Evolutionary conservation across 2,329 filamentous ascomycete species (phyloP).

Genomic region (Proliferodiscus dingleyae): DNA sequence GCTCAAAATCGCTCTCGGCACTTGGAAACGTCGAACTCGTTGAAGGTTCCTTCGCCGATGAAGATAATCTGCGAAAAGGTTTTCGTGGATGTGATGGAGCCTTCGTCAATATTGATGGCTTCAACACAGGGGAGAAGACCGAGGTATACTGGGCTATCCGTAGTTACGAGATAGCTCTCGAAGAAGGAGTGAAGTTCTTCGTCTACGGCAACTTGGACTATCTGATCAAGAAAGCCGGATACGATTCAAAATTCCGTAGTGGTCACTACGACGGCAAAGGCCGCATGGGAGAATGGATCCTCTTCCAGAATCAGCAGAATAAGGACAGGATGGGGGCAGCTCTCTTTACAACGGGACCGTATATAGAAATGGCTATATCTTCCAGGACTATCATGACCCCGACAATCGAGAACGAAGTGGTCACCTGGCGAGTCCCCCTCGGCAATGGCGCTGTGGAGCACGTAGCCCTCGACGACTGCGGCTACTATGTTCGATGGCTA

Average conservation of each 20-base stretch:
- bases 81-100: constrained; percentile 44
- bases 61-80: constrained; percentile 39
- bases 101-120: constrained; percentile 51
- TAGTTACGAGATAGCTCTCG: constrained; percentile 38
- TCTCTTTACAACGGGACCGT: constrained; percentile 41
- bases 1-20: constrained; percentile 38
- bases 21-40: constrained; percentile 44
- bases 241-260: constrained; percentile 39
- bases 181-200: constrained; percentile 40
- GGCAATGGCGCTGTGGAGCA: constrained; percentile 38
- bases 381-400: constrained; percentile 37
- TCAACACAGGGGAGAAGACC: constrained; percentile 47
- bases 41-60: constrained; percentile 43
- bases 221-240: constrained; percentile 42
- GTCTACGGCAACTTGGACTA: constrained; percentile 48
- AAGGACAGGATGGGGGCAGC: constrained; percentile 32
- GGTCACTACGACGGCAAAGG: constrained; percentile 48
- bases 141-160: constrained; percentile 46
- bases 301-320: constrained; percentile 36
- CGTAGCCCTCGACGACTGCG: constrained; percentile 43
- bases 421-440: constrained; percentile 40
- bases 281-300: constrained; percentile 41
- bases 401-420: constrained; percentile 35
- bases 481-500: constrained; percentile 42
- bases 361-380: constrained; percentile 42